A percentile compares a stretch with the other conserved stretches of the same genome.
phyloP scores from a whole-genome alignment of 306 rosid species.

The Calophaca sinica region DNA sequence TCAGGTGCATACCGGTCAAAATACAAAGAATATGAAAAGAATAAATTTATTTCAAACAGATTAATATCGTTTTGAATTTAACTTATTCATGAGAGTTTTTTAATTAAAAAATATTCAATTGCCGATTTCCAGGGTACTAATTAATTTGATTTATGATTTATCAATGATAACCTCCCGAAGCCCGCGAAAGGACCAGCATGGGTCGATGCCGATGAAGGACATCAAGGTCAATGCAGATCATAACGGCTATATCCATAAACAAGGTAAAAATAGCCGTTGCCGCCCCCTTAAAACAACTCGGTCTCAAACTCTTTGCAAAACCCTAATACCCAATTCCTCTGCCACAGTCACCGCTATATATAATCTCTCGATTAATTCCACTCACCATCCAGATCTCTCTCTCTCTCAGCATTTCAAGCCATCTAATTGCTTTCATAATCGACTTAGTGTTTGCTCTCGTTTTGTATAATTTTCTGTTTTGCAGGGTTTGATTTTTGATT shows the following conservation, averaged over 20 bases:
- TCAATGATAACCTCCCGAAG: too few species aligned
- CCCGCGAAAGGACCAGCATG: too few species aligned
- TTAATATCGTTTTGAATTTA: too few species aligned
- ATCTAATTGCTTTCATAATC: background rate
- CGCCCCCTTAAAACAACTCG: background rate
- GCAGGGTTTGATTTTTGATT: conserved; percentile 19
- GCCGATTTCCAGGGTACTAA: too few species aligned
- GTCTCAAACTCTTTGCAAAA: background rate
- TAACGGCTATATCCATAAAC: conserved; percentile 32
- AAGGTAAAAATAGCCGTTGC: conserved; percentile 42
- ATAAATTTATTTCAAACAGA: too few species aligned
- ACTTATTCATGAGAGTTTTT: too few species aligned
- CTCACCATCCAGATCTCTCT: conserved; percentile 18
- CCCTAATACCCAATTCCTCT: conserved; percentile 26
- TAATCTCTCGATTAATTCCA: background rate
- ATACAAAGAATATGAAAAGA: too few species aligned
- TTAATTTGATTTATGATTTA: too few species aligned
- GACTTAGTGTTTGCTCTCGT: background rate
- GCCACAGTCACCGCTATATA: conserved; percentile 7
- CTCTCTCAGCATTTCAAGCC: background rate
- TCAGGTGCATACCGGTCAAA: too few species aligned
- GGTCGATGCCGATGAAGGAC: background rate
- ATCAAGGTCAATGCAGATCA: background rate
- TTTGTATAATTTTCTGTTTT: conserved; percentile 32
- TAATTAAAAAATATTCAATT: too few species aligned